A percentile compares a stretch with the other conserved stretches of the same genome.
phyloP scores from a whole-genome alignment of 257 asterid genomes.

The Penstemon davidsonii region DNA sequence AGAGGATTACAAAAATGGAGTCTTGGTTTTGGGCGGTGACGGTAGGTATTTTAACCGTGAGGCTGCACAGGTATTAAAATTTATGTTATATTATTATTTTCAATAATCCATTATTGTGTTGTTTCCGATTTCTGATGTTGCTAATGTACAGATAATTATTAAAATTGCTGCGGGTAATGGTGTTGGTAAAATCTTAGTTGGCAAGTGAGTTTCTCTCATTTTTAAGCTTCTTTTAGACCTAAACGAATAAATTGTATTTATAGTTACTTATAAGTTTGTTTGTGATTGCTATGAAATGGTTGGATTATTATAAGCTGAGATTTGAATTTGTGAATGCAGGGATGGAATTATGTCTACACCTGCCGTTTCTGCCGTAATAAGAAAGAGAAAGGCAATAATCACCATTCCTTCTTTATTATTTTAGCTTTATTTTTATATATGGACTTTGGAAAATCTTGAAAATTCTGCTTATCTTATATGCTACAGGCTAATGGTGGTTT shows the following conservation, averaged over 20 bases:
- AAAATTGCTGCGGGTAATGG: slow-evolving; percentile 94
- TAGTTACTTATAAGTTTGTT: not conserved
- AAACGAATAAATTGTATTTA: slow-evolving; percentile 9
- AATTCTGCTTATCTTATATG: slow-evolving; percentile 19
- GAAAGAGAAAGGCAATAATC: slow-evolving; percentile 74
- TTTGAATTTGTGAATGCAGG: slow-evolving; percentile 46
- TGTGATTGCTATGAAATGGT: not conserved
- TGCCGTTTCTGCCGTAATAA: slow-evolving; percentile 94
- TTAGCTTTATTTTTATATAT: slow-evolving; percentile 21
- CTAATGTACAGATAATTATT: slow-evolving; percentile 70
- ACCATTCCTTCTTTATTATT: slow-evolving; percentile 19
- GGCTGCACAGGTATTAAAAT: slow-evolving; percentile 79
- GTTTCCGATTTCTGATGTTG: slow-evolving; percentile 32
- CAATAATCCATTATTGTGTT: slow-evolving; percentile 1
- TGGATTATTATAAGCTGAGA: slow-evolving; percentile 4
- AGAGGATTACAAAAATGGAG: slow-evolving; percentile 78
- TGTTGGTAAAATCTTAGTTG: slow-evolving; percentile 86
- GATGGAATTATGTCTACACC: slow-evolving; percentile 93
- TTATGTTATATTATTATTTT: not conserved
- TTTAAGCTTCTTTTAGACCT: slow-evolving; percentile 15
- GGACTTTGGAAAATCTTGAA: slow-evolving; percentile 11
- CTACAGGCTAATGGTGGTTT: slow-evolving; percentile 94
- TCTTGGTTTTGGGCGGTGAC: slow-evolving; percentile 91
- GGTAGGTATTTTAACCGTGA: slow-evolving; percentile 91
- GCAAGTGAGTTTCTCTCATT: slow-evolving; percentile 57